Evolutionary conservation across 306 rosid genomes (phyloP), one percentile per base, ranked within the genome.

Genomic region (Cyclanthera cordifolia): DNA sequence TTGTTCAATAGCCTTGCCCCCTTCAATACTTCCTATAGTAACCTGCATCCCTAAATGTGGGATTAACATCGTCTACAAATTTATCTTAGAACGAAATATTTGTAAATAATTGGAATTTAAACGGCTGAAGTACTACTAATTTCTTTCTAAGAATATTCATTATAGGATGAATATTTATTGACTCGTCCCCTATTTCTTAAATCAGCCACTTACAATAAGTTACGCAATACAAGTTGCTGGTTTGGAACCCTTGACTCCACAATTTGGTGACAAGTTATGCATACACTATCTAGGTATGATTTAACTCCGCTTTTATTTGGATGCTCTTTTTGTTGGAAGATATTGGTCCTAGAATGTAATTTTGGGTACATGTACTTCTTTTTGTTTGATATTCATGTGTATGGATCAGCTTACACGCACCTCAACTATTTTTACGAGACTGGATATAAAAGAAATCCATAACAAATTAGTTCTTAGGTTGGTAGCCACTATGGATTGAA

Each of bases 251-350:
- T 61, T 43, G 77, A 82, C 75, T 76, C 76, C 81, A 54, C 87
- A 78, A 78, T 78, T 71, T 51, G 21, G 69, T 53, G 74, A 82
- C 69, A 76, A 82, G 75, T 72, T 89, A 79, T 65, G 73, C 79
- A 80, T 89, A 73, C 98, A 93, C 74, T 93, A 82, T 79, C 95
- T 93, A 67, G 98, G 98, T 93, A 87, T 47, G 72, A 56, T 41
- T 53, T 59, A 76, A 56, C 66, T 59, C 72, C 63, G 30, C 68
- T 37, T 20, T 19, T 5, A 20, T 11, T 61, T 61, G 11, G 17
- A 37, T 61, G 68, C 28, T 11, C 39, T 11, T 37, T 34, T 39
- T 17, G 11, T 19, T 37, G 19, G 17, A 39, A 39, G 28, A 61
- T 39, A 19, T 49, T 60, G 19, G 4, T 28, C 49, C 12, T 17